Conservation (phyloP, 768 basidiomycete genomes). For the Leccinum olivaceopallidum region DNA sequence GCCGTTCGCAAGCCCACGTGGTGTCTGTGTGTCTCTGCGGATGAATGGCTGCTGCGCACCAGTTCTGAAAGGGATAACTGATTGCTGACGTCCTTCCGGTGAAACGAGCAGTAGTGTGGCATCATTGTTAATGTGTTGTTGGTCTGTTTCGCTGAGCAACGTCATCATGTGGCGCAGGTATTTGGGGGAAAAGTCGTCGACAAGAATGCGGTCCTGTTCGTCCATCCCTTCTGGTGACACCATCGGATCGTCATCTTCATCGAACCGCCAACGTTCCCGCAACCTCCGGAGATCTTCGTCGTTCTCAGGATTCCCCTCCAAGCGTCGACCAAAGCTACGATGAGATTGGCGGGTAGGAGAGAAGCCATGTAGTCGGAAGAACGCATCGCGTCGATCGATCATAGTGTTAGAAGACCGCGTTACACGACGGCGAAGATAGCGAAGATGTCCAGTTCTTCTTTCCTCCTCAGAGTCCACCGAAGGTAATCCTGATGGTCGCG, state of each 20-base stretch:
- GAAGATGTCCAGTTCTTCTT: constrained; percentile 26
- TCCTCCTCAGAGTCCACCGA: constrained; percentile 25
- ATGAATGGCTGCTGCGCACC: constrained; percentile 31
- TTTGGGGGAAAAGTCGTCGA: constrained; percentile 71
- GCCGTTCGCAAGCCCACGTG: constrained; percentile 27
- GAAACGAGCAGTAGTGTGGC: constrained; percentile 43
- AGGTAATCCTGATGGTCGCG: constrained; percentile 34
- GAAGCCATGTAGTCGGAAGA: constrained; percentile 27
- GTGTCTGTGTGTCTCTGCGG: constrained; percentile 28
- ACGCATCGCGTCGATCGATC: constrained; percentile 65
- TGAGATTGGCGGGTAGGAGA: constrained; percentile 11
- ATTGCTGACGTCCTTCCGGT: constrained; percentile 51
- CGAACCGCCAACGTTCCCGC: constrained; percentile 67
- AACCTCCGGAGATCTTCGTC: constrained; percentile 45
- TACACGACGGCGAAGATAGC: constrained; percentile 62
- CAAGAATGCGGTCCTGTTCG: constrained; percentile 65
- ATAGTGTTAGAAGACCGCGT: constrained; percentile 82
- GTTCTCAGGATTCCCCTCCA: constrained; percentile 28
- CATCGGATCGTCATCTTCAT: constrained; percentile 59
- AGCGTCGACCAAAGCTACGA: constrained; percentile 21
- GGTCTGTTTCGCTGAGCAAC: constrained; percentile 56
- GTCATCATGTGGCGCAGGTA: constrained; percentile 57
- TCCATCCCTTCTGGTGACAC: constrained; percentile 60
- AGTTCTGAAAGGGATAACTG: constrained; percentile 49
- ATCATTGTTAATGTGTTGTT: constrained; percentile 51